Evolutionary conservation across 1,284 basidiomycete species (phyloP), one percentile per base, ranked within the genome.

Genomic region (Fomitopsis betulina): DNA sequence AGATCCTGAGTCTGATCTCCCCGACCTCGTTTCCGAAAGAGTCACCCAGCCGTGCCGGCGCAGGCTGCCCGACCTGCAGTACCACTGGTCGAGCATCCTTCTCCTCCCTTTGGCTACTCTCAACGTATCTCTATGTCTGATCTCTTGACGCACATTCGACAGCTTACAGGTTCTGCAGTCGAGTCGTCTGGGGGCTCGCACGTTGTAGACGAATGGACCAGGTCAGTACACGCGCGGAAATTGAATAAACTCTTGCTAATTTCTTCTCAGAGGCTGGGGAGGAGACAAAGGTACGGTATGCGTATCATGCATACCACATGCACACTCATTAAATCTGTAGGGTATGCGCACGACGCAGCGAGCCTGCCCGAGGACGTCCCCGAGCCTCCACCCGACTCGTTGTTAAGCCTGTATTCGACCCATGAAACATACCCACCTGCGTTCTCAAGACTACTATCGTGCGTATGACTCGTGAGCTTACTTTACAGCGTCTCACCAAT

Each of bases 131-230:
- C 30, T 30, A 58, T 58, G 57, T 37, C 54, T 35, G 53, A 54
- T 13, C 8, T 58, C n/a, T 10, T 62, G 17, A 57, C 61, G 15
- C 75, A 77, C 59, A 47, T 77, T 9, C 65, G 69, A 17, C 63
- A 60, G 51, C 67, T 76, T 15, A 65, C 70, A 13, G 62, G 66
- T 19, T 60, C 72, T 2, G 58, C 63, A 8, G 64, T 67, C 21
- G 71, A 71, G 53, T 60, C 63, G n/a, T 64, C 67, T 27, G 70
- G 74, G 53, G 66, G 65, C n/a, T n/a, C n/a, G 57, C 68, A 65
- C 47, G 60, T 67, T 40, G 55, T 75, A 17, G 74, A 76, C 42
- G 71, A 71, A 47, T 77, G 76, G 76, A 58, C 66, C 43, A 72
- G 66, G 73, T 75, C 59, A 30, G 67, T 60, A 45, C 45, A 19